These are phyloP conservation scores for Apiotrichum domesticum DNA, from an alignment of 1,284 basidiomycete species.

Conservation along the genomic window DNA sequence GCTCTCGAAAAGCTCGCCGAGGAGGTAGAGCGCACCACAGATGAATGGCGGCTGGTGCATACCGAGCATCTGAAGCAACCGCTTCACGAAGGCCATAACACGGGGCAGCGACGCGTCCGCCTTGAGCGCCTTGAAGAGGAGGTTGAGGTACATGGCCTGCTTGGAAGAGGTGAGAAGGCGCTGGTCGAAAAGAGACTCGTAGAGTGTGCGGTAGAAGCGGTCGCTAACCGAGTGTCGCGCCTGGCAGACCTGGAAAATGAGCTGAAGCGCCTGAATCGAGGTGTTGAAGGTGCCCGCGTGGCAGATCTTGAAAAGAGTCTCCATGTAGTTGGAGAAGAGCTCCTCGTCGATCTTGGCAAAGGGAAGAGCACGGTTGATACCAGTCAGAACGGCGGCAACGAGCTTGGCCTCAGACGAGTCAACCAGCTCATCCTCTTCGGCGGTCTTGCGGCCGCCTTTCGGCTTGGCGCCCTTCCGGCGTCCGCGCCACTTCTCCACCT, in stretches of 20 bases:
- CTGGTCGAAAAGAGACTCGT: constrained; percentile 77
- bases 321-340: constrained; percentile 77
- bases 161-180: constrained; percentile 81
- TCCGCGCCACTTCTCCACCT: constrained; percentile 46
- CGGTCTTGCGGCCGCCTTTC: constrained; percentile 40
- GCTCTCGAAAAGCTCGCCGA: constrained; percentile 66
- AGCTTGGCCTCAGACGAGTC: constrained; percentile 78
- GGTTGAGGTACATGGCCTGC: constrained; percentile 95
- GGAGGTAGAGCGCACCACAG: constrained; percentile 69
- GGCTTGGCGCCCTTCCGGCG: constrained; percentile 43
- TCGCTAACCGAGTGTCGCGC: constrained; percentile 57
- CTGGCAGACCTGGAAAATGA: constrained; percentile 76
- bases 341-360: constrained; percentile 69
- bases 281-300: constrained; percentile 90
- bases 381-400: constrained; percentile 85
- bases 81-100: constrained; percentile 75
- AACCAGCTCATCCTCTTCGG: constrained; percentile 54
- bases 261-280: constrained; percentile 83
- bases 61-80: constrained; percentile 78
- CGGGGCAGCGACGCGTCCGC: constrained; percentile 59
- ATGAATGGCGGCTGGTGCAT: constrained; percentile 79
- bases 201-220: constrained; percentile 87
- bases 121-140: constrained; percentile 89
- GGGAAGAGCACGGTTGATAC: constrained; percentile 90
- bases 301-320: constrained; percentile 90